These are phyloP conservation scores for Chrysoporthe deuterocubensis DNA, from an alignment of 2,329 filamentous ascomycete species.

Conservation along the genomic window DNA sequence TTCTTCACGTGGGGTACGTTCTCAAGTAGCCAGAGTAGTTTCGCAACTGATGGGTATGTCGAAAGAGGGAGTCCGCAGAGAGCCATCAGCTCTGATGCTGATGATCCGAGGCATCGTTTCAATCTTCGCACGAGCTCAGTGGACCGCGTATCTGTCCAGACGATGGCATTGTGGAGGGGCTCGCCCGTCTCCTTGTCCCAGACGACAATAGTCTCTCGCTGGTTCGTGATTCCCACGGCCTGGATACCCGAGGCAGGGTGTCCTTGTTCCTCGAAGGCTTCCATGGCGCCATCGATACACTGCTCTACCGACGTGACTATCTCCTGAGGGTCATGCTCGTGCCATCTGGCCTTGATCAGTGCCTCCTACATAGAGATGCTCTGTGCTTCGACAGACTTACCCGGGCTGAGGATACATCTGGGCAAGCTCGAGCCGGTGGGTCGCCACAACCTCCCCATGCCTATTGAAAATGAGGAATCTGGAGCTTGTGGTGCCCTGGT, in stretches of 20 bases:
- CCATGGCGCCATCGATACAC: conserved; percentile 76
- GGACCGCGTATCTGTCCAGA: conserved; percentile 84
- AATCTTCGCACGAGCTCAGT: conserved; percentile 73
- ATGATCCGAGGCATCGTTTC: conserved; percentile 67
- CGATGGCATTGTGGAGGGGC: conserved; percentile 79
- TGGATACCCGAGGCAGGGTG: conserved; percentile 71
- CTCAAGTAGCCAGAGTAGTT: conserved; percentile 76
- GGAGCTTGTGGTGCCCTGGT: conserved; percentile 79
- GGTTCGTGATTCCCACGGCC: conserved; percentile 80
- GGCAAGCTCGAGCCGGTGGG: conserved; percentile 76
- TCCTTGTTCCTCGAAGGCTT: conserved; percentile 69
- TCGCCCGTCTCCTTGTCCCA: conserved; percentile 81
- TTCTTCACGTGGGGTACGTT: conserved; percentile 69
- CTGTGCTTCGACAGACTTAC: conserved; percentile 43
- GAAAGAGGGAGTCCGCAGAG: conserved; percentile 79
- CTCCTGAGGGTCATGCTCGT: conserved; percentile 81
- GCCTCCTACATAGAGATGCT: not conserved
- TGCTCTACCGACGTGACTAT: conserved; percentile 72
- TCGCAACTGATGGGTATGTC: conserved; percentile 80
- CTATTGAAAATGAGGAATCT: conserved; percentile 79
- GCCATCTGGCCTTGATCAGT: conserved; percentile 62
- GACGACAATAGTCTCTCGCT: conserved; percentile 79
- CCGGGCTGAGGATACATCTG: conserved; percentile 77
- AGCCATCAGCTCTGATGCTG: conserved; percentile 67
- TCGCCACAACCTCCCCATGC: conserved; percentile 69